Evolutionary conservation across 306 rosid species (phyloP).

Genomic region (Mimosa pudica): DNA sequence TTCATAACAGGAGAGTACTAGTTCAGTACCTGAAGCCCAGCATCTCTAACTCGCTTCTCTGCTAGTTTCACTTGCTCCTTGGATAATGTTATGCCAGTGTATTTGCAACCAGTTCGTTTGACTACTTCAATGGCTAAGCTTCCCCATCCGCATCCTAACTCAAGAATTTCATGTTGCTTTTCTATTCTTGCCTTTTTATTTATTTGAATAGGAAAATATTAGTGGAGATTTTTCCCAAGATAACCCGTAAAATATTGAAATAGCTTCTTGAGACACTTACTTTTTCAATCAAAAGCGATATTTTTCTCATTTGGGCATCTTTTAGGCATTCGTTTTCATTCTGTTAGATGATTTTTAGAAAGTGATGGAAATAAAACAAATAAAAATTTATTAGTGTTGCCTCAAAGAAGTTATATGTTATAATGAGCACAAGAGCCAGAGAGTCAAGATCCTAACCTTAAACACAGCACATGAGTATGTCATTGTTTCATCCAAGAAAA

Average conservation of each 20-base stretch:
- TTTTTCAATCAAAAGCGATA: slow-evolving; percentile 64
- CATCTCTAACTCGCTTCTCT: slow-evolving; percentile 62
- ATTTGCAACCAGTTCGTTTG: slow-evolving; percentile 74
- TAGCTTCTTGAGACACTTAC: slow-evolving; percentile 33
- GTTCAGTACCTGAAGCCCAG: slow-evolving; percentile 70
- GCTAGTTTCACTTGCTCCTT: slow-evolving; percentile 81
- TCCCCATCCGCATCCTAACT: slow-evolving; percentile 96
- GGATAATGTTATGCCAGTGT: slow-evolving; percentile 82
- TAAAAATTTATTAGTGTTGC: background rate
- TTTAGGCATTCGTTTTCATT: slow-evolving; percentile 69
- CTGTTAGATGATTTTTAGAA: slow-evolving; percentile 41
- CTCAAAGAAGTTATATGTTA: slow-evolving; percentile 5
- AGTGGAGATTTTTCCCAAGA: slow-evolving; percentile 10
- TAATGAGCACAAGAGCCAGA: background rate
- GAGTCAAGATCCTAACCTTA: slow-evolving; percentile 56
- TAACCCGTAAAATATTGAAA: background rate
- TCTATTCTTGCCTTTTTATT: slow-evolving; percentile 60
- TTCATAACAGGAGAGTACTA: no score
- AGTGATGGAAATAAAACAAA: background rate
- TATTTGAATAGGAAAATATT: background rate
- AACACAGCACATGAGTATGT: slow-evolving; percentile 81
- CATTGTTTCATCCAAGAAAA: slow-evolving; percentile 90
- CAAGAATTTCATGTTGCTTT: slow-evolving; percentile 74
- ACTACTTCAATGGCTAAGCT: slow-evolving; percentile 84
- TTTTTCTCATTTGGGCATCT: slow-evolving; percentile 77